phyloP scores from a whole-genome alignment of 331 rosid species.

The Rosa hybrid region DNA sequence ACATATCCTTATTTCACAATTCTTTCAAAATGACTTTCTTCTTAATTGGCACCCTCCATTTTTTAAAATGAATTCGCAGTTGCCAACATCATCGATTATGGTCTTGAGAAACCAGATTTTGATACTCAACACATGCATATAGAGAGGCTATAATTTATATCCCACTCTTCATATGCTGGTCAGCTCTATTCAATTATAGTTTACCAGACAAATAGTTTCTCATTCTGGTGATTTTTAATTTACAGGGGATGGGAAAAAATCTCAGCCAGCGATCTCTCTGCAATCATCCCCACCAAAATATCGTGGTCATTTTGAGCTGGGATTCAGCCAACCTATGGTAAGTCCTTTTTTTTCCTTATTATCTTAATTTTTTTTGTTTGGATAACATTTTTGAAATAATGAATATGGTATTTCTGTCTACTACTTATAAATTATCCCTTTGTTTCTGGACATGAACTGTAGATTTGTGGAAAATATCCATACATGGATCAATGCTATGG shows the following conservation, averaged over 20 bases:
- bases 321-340: slow-evolving; percentile 84
- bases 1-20: background rate
- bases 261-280: slow-evolving; percentile 51
- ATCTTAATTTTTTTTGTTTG: background rate
- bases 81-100: background rate
- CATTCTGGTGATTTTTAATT: slow-evolving; percentile 54
- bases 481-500: slow-evolving; percentile 73
- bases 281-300: slow-evolving; percentile 54
- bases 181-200: background rate
- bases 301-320: slow-evolving; percentile 62
- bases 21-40: background rate
- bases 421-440: slow-evolving; percentile 13
- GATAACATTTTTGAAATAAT: background rate
- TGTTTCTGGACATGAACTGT: slow-evolving; percentile 28
- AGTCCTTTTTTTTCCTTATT: background rate
- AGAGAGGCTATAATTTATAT: background rate
- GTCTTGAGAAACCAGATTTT: slow-evolving; percentile 1
- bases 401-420: background rate
- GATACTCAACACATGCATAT: background rate
- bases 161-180: background rate
- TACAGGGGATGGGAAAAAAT: slow-evolving; percentile 55
- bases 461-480: slow-evolving; percentile 77
- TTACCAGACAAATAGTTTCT: slow-evolving; percentile 32
- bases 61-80: background rate
- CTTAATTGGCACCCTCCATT: background rate